A percentile compares a stretch with the other conserved stretches of the same genome.
These are phyloP conservation scores for Aspergillus sp. DNA, from an alignment of 2,329 filamentous ascomycete genomes.

Conservation along the genomic window DNA sequence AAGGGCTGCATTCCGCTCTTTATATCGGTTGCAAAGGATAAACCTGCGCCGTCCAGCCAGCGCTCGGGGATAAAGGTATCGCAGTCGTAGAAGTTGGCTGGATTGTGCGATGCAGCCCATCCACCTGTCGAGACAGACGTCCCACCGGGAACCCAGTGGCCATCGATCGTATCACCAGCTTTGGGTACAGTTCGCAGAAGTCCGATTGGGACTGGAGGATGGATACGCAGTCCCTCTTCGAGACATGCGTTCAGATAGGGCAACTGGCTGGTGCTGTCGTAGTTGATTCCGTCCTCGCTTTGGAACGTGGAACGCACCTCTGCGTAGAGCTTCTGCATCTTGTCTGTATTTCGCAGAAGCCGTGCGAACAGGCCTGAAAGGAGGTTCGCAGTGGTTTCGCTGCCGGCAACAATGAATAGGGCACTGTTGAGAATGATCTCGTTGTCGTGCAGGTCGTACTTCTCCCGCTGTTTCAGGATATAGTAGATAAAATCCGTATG, in stretches of 20 bases:
- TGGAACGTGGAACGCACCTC: slow-evolving; percentile 6
- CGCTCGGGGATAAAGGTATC: slow-evolving; percentile 10
- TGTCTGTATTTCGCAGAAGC: slow-evolving; percentile 4
- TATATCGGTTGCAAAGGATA: slow-evolving; percentile 1
- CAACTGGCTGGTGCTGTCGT: background rate
- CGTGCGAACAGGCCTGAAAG: slow-evolving; percentile 4
- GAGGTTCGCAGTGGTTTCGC: slow-evolving; percentile 6
- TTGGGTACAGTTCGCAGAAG: slow-evolving; percentile 3
- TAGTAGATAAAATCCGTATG: slow-evolving; percentile 10
- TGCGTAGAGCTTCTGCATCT: background rate
- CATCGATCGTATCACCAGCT: slow-evolving; percentile 8
- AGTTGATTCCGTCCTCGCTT: background rate
- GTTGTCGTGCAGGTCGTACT: background rate
- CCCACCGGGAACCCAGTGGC: slow-evolving; percentile 6
- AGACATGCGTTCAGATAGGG: slow-evolving; percentile 10
- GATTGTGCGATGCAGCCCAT: slow-evolving; percentile 1
- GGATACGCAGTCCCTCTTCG: slow-evolving; percentile 13
- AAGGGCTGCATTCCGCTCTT: slow-evolving; percentile 13
- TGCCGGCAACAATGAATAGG: slow-evolving; percentile 8
- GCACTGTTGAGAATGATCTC: slow-evolving; percentile 10
- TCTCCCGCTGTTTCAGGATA: background rate
- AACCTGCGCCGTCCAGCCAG: slow-evolving; percentile 3
- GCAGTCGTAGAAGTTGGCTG: slow-evolving; percentile 7
- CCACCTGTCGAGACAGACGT: slow-evolving; percentile 2
- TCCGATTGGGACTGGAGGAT: slow-evolving; percentile 7